These are phyloP conservation scores for Mucor irregularis DNA, from an alignment of 371 early-diverging fungal genomes.

Conservation along the genomic window DNA sequence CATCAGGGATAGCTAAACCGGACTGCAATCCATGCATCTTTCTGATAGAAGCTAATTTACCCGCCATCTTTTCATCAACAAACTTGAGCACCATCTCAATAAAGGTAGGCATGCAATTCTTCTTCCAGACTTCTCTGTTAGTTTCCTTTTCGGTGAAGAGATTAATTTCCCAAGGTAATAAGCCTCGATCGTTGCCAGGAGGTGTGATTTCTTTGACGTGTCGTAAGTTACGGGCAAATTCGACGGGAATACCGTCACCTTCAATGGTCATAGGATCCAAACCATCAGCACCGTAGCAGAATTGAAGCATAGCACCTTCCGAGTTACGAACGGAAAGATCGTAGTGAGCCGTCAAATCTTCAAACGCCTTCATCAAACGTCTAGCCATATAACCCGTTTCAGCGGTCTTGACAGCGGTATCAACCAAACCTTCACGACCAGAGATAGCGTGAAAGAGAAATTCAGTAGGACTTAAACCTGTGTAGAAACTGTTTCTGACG, in stretches of 20 bases:
- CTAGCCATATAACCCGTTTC: constrained; percentile 99
- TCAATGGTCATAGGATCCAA: constrained; percentile 97
- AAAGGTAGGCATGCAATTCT: constrained; percentile 68
- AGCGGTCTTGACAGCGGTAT: constrained; percentile 99
- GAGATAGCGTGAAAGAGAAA: constrained; percentile 99
- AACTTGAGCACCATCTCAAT: constrained; percentile 59
- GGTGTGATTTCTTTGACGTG: constrained; percentile 53
- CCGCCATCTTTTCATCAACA: constrained; percentile 57
- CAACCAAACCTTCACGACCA: constrained; percentile 99
- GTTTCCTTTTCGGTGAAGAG: constrained; percentile 56
- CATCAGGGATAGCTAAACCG: constrained; percentile 59
- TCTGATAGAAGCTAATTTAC: constrained; percentile 49
- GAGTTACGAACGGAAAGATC: constrained; percentile 97
- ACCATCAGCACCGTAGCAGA: constrained; percentile 98
- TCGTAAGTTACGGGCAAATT: constrained; percentile 82
- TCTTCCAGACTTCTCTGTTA: constrained; percentile 53
- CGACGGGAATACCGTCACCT: constrained; percentile 89
- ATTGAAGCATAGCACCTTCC: constrained; percentile 93
- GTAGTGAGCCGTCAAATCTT: constrained; percentile 94
- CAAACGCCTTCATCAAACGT: constrained; percentile 98
- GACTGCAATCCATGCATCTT: constrained; percentile 52
- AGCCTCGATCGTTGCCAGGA: constrained; percentile 31
- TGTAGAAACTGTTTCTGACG: constrained; percentile 96
- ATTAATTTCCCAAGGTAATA: constrained; percentile 77
- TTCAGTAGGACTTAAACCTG: constrained; percentile 95